These are phyloP conservation scores for Flaveria sonorensis DNA, from an alignment of 129 eudicot species.

Conservation along the genomic window DNA sequence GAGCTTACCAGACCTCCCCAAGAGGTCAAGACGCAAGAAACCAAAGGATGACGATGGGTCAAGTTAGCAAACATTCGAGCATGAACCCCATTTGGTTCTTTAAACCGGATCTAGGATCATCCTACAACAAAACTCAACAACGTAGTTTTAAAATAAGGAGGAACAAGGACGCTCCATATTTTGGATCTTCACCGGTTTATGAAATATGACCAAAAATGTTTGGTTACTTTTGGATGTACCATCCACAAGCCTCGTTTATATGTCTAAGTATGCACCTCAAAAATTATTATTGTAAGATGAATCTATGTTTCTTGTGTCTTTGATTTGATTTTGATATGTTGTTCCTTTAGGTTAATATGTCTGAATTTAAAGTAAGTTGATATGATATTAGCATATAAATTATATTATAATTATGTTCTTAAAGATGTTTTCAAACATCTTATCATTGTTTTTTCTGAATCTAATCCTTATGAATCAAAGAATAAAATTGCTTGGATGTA, in stretches of 20 bases:
- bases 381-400: too few species aligned
- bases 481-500: too few species aligned
- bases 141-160: slow-evolving; percentile 10
- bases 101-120: slow-evolving; percentile 23
- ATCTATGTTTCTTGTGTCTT: slow-evolving; percentile 9
- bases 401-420: too few species aligned
- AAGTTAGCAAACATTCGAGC: slow-evolving; percentile 21
- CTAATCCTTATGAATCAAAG: too few species aligned
- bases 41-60: slow-evolving; percentile 36
- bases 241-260: not conserved
- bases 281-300: slow-evolving; percentile 13
- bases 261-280: slow-evolving; percentile 16
- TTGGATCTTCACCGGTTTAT: slow-evolving; percentile 8
- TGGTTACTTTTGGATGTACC: slow-evolving; percentile 12
- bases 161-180: not conserved
- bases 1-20: slow-evolving; percentile 33
- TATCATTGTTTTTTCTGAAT: too few species aligned
- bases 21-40: slow-evolving; percentile 30
- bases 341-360: too few species aligned
- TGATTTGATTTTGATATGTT: too few species aligned
- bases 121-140: slow-evolving; percentile 24
- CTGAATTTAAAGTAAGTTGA: too few species aligned
- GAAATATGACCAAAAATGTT: slow-evolving; percentile 15
- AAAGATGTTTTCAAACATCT: too few species aligned
- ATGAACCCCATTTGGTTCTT: slow-evolving; percentile 9